Conservation (phyloP, 305 asterid species). For the Euphrasia arctica region DNA sequence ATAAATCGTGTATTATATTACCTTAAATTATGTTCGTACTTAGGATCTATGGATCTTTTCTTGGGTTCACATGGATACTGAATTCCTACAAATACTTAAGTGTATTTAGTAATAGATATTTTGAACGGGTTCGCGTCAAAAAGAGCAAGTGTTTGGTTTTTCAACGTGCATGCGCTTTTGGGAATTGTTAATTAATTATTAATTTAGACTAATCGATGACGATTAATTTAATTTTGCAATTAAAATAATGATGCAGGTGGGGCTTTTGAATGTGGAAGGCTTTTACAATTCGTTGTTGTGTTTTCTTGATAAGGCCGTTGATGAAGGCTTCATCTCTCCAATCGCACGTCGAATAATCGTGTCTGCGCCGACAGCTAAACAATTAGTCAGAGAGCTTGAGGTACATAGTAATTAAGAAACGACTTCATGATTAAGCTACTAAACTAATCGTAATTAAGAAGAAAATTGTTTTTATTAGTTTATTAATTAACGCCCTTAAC, state of each 20-base stretch:
- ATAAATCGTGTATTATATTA: not conserved
- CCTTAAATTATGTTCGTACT: not conserved
- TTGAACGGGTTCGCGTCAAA: not conserved
- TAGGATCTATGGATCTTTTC: constrained; percentile 31
- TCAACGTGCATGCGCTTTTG: not conserved
- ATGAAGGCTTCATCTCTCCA: constrained; percentile 94
- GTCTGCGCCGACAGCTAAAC: constrained; percentile 85
- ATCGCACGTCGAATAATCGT: constrained; percentile 87
- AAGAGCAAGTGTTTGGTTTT: not conserved
- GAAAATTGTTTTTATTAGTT: not conserved
- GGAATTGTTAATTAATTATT: not conserved
- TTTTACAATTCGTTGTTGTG: constrained; percentile 74
- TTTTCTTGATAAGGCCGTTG: constrained; percentile 87
- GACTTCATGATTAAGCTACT: too few species aligned
- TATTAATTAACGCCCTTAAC: not conserved
- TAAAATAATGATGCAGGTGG: constrained; percentile 56
- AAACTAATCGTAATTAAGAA: too few species aligned
- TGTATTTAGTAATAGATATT: not conserved
- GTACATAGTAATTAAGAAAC: constrained; percentile 16
- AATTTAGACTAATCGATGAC: not conserved
- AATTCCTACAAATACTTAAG: not conserved
- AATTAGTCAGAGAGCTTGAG: constrained; percentile 87
- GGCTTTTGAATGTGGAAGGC: constrained; percentile 88
- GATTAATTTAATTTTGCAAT: not conserved
- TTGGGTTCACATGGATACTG: constrained; percentile 39